Conservation (phyloP, 805 yeast genomes). For the Lipomyces japonicus region DNA sequence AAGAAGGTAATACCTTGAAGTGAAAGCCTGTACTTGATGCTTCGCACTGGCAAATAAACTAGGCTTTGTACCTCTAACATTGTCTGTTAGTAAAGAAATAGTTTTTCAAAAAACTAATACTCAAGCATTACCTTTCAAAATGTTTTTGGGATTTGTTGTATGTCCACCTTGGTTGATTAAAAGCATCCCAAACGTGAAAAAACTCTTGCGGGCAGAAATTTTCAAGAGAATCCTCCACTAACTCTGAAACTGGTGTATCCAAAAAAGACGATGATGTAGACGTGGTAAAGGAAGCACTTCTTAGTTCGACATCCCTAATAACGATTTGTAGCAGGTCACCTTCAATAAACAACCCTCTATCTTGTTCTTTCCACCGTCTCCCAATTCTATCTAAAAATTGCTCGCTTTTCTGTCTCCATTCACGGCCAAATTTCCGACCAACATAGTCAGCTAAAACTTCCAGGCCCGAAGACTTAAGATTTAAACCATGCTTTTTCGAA, state of each 20-base stretch:
- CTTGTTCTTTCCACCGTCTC: constrained; percentile 80
- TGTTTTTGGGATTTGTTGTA: constrained; percentile 55
- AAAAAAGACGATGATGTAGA: not conserved
- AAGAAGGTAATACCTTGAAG: constrained; percentile 48
- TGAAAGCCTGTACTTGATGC: constrained; percentile 47
- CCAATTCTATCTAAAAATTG: constrained; percentile 73
- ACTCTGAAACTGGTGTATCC: constrained; percentile 3
- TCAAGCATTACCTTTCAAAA: constrained; percentile 20
- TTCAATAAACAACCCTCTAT: constrained; percentile 79
- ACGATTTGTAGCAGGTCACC: constrained; percentile 64
- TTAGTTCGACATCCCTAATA: constrained; percentile 51
- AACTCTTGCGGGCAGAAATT: constrained; percentile 44
- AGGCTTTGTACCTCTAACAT: constrained; percentile 15
- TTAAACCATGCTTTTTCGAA: constrained; percentile 88
- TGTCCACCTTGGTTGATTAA: constrained; percentile 57
- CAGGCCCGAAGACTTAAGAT: constrained; percentile 82
- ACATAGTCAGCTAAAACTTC: constrained; percentile 66
- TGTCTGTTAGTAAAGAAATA: not conserved
- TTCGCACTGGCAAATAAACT: constrained; percentile 30
- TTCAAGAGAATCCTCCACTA: constrained; percentile 24
- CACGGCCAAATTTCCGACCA: constrained; percentile 73
- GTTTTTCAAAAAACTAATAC: not conserved
- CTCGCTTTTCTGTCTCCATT: constrained; percentile 75
- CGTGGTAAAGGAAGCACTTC: constrained; percentile 32
- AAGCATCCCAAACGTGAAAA: constrained; percentile 61